Base-by-base conservation (phyloP, 1,284 basidiomycete genomes). In the Coniferiporia sulphurascens region DNA sequence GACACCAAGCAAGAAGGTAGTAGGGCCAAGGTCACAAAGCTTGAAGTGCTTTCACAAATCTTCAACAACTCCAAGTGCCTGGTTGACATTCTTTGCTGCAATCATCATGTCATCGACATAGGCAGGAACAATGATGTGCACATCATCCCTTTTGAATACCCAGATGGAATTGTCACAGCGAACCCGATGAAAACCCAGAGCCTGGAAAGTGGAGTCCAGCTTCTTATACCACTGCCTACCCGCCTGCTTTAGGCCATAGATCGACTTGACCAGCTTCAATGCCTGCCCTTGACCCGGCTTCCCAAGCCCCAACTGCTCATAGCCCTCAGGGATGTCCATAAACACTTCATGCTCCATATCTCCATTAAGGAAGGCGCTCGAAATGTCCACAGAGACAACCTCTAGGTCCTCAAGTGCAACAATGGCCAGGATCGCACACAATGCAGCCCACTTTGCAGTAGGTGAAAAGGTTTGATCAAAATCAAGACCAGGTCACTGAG, bases 401-500 rank as follows among this genome's bases (percentile, higher is more conserved):
- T n/a, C n/a, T n/a, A 54, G 22, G 52, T 54, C 36, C 35, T 54
- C 43, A 8, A 54, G 9, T 8, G 63, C 63, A 21, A 66, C 70
- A 1, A 69, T 36, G 0, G 68, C 63, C 2, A 71, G 36, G 7
- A 71, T 50, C 2, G 64, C 48, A 0, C 69, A 52, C 2, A 71
- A 53, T 27, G 50, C 61, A 15, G 50, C 58, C 61, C 59, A 60
- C 36, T 57, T 60, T 19, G 45, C 55, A 38, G 55, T 60, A 8
- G 48, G 71, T 0, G 70, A 62, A 52, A 65, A 69, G 12, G 67
- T 70, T 10, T 43, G 41, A 12, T 43, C 41, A 43, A 43, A 43
- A n/a, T 43, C 41, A 27, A 76, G 59, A 1, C 78, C 76, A 48
- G 70, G 69, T 4, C 63, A 53, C 61, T 82, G 79, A 0, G 65